Conservation (phyloP, 768 basidiomycete genomes). For the Leucosporidium scottii region DNA sequence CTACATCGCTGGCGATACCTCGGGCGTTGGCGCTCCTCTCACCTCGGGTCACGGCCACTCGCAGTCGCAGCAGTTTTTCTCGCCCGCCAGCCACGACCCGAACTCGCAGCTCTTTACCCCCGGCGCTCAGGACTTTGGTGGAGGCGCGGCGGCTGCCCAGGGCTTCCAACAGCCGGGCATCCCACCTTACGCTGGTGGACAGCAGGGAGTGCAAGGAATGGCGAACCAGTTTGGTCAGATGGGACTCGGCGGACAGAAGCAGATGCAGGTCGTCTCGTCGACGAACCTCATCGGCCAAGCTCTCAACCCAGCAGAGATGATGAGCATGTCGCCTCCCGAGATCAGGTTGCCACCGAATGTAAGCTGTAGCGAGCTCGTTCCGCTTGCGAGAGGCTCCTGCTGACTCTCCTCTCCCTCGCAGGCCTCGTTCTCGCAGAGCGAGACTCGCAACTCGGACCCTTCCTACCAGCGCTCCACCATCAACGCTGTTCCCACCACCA, state of each 20-base stretch:
- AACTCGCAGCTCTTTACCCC: conserved; percentile 15
- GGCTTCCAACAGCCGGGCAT: conserved; percentile 7
- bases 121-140: background rate
- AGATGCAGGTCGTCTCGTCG: conserved; percentile 40
- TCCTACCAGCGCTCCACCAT: conserved; percentile 88
- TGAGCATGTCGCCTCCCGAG: conserved; percentile 68
- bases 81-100: conserved; percentile 10
- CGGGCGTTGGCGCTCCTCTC: background rate
- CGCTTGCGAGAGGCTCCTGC: background rate
- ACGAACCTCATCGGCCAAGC: conserved; percentile 81
- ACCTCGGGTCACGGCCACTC: conserved; percentile 22
- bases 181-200: background rate
- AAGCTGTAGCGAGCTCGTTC: conserved; percentile 11
- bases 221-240: conserved; percentile 82
- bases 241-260: conserved; percentile 54
- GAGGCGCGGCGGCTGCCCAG: conserved; percentile 5
- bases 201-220: conserved; percentile 49
- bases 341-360: conserved; percentile 77
- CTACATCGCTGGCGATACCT: conserved; percentile 24
- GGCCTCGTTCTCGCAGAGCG: conserved; percentile 69
- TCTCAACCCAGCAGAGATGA: conserved; percentile 78
- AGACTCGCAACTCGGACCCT: conserved; percentile 72
- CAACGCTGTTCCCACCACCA: conserved; percentile 86
- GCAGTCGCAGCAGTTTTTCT: conserved; percentile 20
- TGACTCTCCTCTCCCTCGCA: conserved; percentile 18